Base-by-base conservation (phyloP, 2,329 filamentous ascomycete species). In the Zymoseptoria ardabiliae region DNA sequence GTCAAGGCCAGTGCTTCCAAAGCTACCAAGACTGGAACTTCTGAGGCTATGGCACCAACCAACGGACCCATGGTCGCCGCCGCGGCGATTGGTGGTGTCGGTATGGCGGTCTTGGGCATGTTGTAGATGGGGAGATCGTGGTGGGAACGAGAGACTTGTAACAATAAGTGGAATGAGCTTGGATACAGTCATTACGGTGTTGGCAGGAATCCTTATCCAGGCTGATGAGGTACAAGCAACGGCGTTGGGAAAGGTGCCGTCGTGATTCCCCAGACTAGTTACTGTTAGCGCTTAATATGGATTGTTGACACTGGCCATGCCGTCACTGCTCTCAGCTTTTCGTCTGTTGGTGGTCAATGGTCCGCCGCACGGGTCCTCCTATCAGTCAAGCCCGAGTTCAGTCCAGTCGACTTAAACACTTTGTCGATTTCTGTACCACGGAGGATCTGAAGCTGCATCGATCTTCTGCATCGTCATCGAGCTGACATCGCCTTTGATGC, bases 31-130 rank as follows among this genome's bases (percentile, higher is more conserved):
- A 58, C 58, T 23, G 60, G 35, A 9, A 41, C 50, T 11, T 51
- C 50, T 22, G 7, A n/a, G n/a, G 50, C 20, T 11, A 51, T 51
- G 50, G 56, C 61, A 9, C 56, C 63, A 3, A 64, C 63, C n/a
- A 56, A 58, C 45, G 56, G 49, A 45, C 63, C 61, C 19, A 48
- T 65, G n/a, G 57, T 60, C 28, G 63, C 63, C 21, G 63, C 55
- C 53, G 63, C 56, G 51, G 63, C 63, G n/a, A 50, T 64, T 50
- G 63, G 63, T 56, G 63, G 61, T 28, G 53, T 65, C 21, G 63
- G 63, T 35, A 58, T 61, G 50, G 61, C 56, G 23, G 56, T 65
- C 23, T 41, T 63, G 53, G 61, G 58, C 20, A 54, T 60, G 51
- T 57, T 65, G 56, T 65, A 62, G 41, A 51, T 22, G 22, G 25